A percentile compares a stretch with the other conserved stretches of the same genome.
These are phyloP conservation scores for Pichia sp. DNA, from an alignment of 1,139 yeast species.

Conservation along the genomic window DNA sequence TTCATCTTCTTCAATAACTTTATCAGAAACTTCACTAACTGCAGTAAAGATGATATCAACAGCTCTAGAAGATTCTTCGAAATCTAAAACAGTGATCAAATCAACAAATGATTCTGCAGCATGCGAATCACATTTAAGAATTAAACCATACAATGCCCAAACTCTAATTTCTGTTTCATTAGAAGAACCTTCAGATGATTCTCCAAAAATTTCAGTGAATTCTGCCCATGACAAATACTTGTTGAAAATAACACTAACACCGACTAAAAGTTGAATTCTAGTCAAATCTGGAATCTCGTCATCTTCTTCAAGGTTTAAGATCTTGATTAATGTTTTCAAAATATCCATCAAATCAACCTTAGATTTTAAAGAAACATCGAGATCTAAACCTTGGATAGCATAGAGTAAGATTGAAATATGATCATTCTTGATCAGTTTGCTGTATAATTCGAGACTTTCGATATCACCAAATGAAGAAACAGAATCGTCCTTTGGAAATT, in stretches of 20 bases:
- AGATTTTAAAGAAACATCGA: background rate
- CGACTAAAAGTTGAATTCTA: conserved; percentile 11
- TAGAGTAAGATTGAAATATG: conserved; percentile 13
- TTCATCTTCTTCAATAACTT: conserved; percentile 1
- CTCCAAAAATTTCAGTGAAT: background rate
- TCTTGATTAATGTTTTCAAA: background rate
- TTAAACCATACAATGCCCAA: conserved; percentile 19
- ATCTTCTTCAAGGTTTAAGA: background rate
- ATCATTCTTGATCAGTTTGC: background rate
- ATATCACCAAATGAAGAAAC: background rate
- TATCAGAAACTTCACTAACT: conserved; percentile 17
- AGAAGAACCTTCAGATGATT: background rate
- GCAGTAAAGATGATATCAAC: conserved; percentile 15
- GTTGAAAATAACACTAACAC: conserved; percentile 14
- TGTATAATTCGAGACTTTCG: background rate
- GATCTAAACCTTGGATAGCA: conserved; percentile 13
- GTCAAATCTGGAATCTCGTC: background rate
- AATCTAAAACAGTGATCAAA: background rate
- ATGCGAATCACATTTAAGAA: conserved; percentile 16
- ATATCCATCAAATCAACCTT: conserved; percentile 1
- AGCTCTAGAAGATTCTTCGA: conserved; percentile 8
- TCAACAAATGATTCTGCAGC: conserved; percentile 12
- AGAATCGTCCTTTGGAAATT: background rate
- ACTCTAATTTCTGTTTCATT: conserved; percentile 10
- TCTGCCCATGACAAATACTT: conserved; percentile 15